Evolutionary conservation across 2,329 filamentous ascomycete species (phyloP), one percentile per base, ranked within the genome.

Genomic region (Verticillium nubilum): DNA sequence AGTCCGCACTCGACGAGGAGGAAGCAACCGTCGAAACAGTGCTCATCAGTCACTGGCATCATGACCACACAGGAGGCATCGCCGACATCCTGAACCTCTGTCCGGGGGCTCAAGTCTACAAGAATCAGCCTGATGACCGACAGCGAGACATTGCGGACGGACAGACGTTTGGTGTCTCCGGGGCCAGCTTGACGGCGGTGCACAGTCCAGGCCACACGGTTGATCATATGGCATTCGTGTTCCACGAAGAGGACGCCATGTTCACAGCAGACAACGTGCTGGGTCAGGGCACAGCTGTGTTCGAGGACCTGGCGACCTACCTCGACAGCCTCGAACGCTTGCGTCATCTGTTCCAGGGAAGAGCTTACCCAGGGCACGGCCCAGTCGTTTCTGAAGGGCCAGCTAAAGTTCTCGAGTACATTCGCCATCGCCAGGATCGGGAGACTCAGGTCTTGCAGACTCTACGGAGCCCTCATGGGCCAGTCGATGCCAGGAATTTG

Each of bases 31-130:
- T 98, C 26, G 79, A 85, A n/a, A 77, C 80, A 19, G 86, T 87
- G 0, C 79, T 99, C 25, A 79, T 99, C 55, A 96, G 93, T 0
- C 95, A 99, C 73, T 96, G 93, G 92, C 95, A 99, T 70, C 83
- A 78, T 50, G 95, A 99, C 69, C 95, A 99, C 70, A 82, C 87
- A 6, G 85, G 87, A 26, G 95, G 95, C 7, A 83, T 97, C 26
- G 71, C 76, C 2, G 86, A 96, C 67, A 78, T 97, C 1, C 76
- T 87, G 19, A 73, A 76, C 15, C 70, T 88, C 26, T 90, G 80
- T n/a, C 88, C 90, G 0, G 70, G 80, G 19, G 86, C 83, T 6
- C 77, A 77, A 25, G 73, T 95, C 42, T 85, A 87, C 74, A 94
- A 95, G 72, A 77, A 86, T 65, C 74, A 84, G 35, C 87, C 89